Evolutionary conservation across 2,329 filamentous ascomycete genomes (phyloP), one percentile per base, ranked within the genome.

Genomic region (Trichoderma sp.): DNA sequence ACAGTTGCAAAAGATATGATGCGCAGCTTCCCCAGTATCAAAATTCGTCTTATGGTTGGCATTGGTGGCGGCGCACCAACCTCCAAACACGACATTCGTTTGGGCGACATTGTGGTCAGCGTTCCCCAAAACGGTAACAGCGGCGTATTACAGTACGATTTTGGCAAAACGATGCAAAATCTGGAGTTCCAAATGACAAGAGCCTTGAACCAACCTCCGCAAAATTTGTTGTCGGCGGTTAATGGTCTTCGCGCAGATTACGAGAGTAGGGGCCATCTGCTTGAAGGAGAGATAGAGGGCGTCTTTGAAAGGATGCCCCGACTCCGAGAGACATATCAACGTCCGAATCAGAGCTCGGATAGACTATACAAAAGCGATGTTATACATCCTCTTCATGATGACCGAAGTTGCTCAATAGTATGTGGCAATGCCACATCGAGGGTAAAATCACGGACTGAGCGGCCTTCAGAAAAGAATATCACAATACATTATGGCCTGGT

Each of bases 51-150:
- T 3, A 69, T 72, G 71, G 71, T 66, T 14, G 70, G 71, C 1
- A 70, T 71, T n/a, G 71, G 71, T 6, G 70, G 68, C 11, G 70
- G 70, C 5, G 70, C 68, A 13, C 71, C 71, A 3, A 61, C 56
- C 19, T 3, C 35, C 53, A 57, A 62, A 21, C 60, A 57, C 13
- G 71, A 71, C 16, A 70, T 72, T 40, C 60, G 68, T 6, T 69
- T 72, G 11, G 71, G 71, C 8, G 70, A 72, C 33, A 35, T 72
- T 11, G 70, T 72, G 5, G 70, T 72, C n/a, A 69, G 70, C 29
- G 3, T 24, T 55, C 31, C 60, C 7, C 1, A 31, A 7, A 19
- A 63, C 19, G 60, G 29, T 2, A 52, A n/a, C 11, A 53, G 21
- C 3, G 47, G 60, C 11, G 43, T 63, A 11, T 5, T 53, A 4